phyloP scores from a whole-genome alignment of 2,329 filamentous ascomycete species.

The Elsinoe fawcettii region DNA sequence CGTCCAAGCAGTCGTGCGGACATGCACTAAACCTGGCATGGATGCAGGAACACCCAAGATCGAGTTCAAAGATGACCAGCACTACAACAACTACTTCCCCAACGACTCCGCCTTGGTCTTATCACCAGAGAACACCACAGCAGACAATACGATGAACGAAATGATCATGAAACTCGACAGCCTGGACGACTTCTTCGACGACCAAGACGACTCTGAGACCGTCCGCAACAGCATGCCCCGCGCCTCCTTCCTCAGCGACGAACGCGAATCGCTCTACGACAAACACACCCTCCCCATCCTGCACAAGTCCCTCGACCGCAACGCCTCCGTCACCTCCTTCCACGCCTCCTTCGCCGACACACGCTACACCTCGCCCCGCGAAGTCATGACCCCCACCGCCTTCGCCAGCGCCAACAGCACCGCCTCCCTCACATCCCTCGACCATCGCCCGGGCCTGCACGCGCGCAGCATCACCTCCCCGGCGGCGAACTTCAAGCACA shows the following conservation, averaged over 20 bases:
- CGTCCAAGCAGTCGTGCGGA: slow-evolving; percentile 93
- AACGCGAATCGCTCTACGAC: slow-evolving; percentile 77
- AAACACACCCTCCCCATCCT: slow-evolving; percentile 87
- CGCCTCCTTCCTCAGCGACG: slow-evolving; percentile 37
- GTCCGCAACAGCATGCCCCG: slow-evolving; percentile 17
- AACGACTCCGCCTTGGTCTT: slow-evolving; percentile 82
- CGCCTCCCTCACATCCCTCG: slow-evolving; percentile 42
- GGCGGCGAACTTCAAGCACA: slow-evolving; percentile 32
- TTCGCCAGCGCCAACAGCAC: slow-evolving; percentile 35
- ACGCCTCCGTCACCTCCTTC: slow-evolving; percentile 65
- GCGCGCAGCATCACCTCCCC: slow-evolving; percentile 74
- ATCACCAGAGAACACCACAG: slow-evolving; percentile 65
- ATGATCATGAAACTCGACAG: slow-evolving; percentile 57
- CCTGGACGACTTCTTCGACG: slow-evolving; percentile 49
- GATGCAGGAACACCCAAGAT: slow-evolving; percentile 71
- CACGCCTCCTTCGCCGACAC: slow-evolving; percentile 80
- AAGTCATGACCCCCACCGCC: slow-evolving; percentile 51
- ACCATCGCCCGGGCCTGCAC: slow-evolving; percentile 61
- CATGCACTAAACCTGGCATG: slow-evolving; percentile 57
- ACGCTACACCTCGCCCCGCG: slow-evolving; percentile 44
- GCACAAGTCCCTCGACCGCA: slow-evolving; percentile 68
- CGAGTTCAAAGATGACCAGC: slow-evolving; percentile 85
- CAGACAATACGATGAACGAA: slow-evolving; percentile 69
- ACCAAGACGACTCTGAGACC: slow-evolving; percentile 26
- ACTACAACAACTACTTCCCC: slow-evolving; percentile 68